Evolutionary conservation across 2,329 filamentous ascomycete species (phyloP).

Genomic region (Madurella mycetomatis): DNA sequence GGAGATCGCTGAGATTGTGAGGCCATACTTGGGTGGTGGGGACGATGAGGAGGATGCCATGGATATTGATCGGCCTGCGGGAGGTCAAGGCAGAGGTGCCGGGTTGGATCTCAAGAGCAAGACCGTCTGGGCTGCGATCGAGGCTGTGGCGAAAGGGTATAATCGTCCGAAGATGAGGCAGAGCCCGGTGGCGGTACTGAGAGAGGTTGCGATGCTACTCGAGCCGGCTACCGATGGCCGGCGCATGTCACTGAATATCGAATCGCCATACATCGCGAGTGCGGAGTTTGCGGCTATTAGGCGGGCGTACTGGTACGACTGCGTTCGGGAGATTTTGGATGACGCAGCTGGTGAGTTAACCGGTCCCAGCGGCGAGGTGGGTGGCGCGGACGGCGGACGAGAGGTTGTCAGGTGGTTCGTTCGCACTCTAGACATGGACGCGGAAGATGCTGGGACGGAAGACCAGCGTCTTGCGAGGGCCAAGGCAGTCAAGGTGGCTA

Average conservation of each 20-base stretch:
- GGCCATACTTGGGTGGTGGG: conserved; percentile 54
- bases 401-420: conserved; percentile 38
- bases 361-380: conserved; percentile 24
- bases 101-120: conserved; percentile 36
- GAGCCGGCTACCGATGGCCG: conserved; percentile 13
- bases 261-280: conserved; percentile 37
- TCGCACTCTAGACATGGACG: conserved; percentile 43
- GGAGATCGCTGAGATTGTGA: conserved; percentile 61
- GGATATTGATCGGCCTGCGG: conserved; percentile 55
- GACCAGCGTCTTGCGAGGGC: conserved; percentile 46
- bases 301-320: conserved; percentile 50
- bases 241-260: conserved; percentile 21
- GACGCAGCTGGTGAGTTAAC: conserved; percentile 30
- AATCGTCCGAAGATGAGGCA: conserved; percentile 37
- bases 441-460: conserved; percentile 46
- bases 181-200: conserved; percentile 37
- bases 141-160: conserved; percentile 49
- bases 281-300: conserved; percentile 41
- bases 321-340: conserved; percentile 44
- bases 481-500: conserved; percentile 41
- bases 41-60: conserved; percentile 63
- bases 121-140: conserved; percentile 47
- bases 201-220: conserved; percentile 37
- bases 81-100: background rate
- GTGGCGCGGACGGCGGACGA: conserved; percentile 15